Conservation (phyloP, 2,329 filamentous ascomycete species). For the Aspergillus sp. region DNA sequence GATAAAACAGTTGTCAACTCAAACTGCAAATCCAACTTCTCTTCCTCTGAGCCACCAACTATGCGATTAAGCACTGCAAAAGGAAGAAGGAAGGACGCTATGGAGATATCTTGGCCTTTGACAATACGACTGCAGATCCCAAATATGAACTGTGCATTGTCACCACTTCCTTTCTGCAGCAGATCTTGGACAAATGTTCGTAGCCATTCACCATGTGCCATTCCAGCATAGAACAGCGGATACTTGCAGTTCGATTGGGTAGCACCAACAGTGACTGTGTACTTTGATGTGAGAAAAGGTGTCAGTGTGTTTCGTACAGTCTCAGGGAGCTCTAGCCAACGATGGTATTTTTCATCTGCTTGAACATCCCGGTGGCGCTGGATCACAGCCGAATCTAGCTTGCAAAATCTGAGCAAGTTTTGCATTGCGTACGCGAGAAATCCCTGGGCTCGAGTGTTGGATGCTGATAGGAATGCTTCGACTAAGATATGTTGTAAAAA, state of each 20-base stretch:
- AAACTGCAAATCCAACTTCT: constrained; percentile 58
- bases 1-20: constrained; percentile 73
- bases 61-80: constrained; percentile 80
- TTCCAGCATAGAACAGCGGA: constrained; percentile 65
- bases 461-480: constrained; percentile 83
- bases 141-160: constrained; percentile 71
- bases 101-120: constrained; percentile 74
- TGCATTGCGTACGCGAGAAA: constrained; percentile 95
- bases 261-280: constrained; percentile 60
- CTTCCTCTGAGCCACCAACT: constrained; percentile 60
- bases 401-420: constrained; percentile 71
- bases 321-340: constrained; percentile 74
- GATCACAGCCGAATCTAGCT: constrained; percentile 56
- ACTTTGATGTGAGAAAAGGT: constrained; percentile 80
- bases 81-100: constrained; percentile 81
- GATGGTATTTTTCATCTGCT: constrained; percentile 56
- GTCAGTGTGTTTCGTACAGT: constrained; percentile 72
- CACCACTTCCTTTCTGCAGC: constrained; percentile 67
- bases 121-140: constrained; percentile 75
- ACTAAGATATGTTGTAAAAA: constrained; percentile 82
- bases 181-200: constrained; percentile 74
- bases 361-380: constrained; percentile 49
- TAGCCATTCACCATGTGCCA: constrained; percentile 74
- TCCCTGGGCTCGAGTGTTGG: constrained; percentile 78
- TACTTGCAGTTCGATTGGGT: constrained; percentile 55